These are phyloP conservation scores for Echeveria elegans DNA, from an alignment of 164 flowering plant genomes.

Conservation along the genomic window DNA sequence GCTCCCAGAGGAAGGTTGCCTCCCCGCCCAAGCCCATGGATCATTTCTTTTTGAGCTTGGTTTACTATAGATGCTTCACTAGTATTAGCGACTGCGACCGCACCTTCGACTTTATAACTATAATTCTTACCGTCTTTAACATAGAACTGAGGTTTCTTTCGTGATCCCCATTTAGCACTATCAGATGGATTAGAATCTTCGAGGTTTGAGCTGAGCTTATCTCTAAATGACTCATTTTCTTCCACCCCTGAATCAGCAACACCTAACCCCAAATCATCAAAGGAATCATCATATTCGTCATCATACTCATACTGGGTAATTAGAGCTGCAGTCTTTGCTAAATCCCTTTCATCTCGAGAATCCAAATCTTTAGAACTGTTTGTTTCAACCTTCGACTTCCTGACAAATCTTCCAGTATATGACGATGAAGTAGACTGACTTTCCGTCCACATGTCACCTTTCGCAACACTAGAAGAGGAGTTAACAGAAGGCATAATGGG, in stretches of 20 bases:
- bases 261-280: slow-evolving; percentile 84
- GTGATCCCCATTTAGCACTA: slow-evolving; percentile 56
- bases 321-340: slow-evolving; percentile 37
- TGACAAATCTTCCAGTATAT: slow-evolving; percentile 57
- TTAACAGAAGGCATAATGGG: slow-evolving; percentile 12
- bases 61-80: slow-evolving; percentile 57
- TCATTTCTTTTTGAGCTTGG: slow-evolving; percentile 52
- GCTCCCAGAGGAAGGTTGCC: slow-evolving; percentile 82
- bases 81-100: slow-evolving; percentile 58
- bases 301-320: slow-evolving; percentile 76
- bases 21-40: slow-evolving; percentile 91
- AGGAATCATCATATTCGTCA: slow-evolving; percentile 97
- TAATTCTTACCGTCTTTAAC: slow-evolving; percentile 98
- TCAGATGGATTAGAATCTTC: slow-evolving; percentile 22
- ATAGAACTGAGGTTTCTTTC: slow-evolving; percentile 71
- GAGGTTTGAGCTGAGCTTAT: slow-evolving; percentile 22
- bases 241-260: slow-evolving; percentile 60
- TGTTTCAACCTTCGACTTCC: slow-evolving; percentile 44
- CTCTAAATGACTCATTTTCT: slow-evolving; percentile 48
- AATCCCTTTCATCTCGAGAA: slow-evolving; percentile 28
- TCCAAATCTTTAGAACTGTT: slow-evolving; percentile 32
- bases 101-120: slow-evolving; percentile 86
- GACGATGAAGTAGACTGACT: slow-evolving; percentile 40
- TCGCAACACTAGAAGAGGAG: background rate
- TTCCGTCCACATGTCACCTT: slow-evolving; percentile 15